Evolutionary conservation across 495 filamentous ascomycete species (phyloP), one percentile per base, ranked within the genome.

Genomic region (Letharia lupina): DNA sequence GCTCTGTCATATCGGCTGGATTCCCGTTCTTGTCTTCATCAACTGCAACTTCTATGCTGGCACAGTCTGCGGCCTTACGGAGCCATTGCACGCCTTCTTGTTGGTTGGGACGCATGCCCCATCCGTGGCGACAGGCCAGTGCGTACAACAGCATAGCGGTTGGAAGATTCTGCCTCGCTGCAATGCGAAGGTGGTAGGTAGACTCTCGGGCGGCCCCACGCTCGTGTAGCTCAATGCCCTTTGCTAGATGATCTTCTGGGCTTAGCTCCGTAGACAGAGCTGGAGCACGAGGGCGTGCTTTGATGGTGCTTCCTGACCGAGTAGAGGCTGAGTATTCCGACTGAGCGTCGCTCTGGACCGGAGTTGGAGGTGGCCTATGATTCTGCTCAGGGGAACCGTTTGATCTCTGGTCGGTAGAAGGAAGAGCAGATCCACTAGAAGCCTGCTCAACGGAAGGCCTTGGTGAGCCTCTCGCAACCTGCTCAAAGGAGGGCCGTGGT

Each of bases 121-220:
- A 98, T 39, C 94, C 94, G 73, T 98, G 94, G n/a, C 95, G 86
- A 73, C 93, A 96, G 42, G 94, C 95, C 50, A 98, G 82, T 8
- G 93, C 95, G 75, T 96, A 98, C 12, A 98, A 80, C 9, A 98
- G 80, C 94, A 98, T 98, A 16, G 86, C 94, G 0, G 91, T 96
- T 0, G 94, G 92, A 61, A 94, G 85, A 16, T 89, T 87, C 50
- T 87, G 86, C 69, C 87, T 87, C 4, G 94, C 95, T 8, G 94
- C 94, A 70, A 96, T 84, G 13, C 94, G 89, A 39, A 98, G 81
- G 73, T 98, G 94, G 74, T 96, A 98, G 4, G 95, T 96, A 0
- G 93, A 96, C 73, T 98, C 91, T 58, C 89, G 89, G 37, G 96
- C 78, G 0, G 87, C 86, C 35, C 94, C 94, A 20, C 84, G 84